Base-by-base conservation (phyloP, 768 basidiomycete species). In the Albatrellus ellisii region DNA sequence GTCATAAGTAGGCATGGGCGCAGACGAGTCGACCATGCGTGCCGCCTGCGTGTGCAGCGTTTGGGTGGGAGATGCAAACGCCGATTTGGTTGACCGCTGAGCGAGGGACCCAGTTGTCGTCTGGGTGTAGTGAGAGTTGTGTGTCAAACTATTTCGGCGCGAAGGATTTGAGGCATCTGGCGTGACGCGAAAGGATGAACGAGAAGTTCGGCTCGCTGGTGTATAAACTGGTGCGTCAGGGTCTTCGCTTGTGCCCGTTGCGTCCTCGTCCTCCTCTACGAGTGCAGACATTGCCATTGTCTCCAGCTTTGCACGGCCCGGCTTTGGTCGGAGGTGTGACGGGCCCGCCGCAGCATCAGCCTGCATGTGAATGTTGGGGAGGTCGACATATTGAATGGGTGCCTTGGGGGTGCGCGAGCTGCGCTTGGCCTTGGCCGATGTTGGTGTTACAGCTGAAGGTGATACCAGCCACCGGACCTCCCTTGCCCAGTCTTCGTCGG, bases 401-500 rank as follows among this genome's bases (percentile, higher is more conserved):
- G 39, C 36, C n/a, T n/a, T n/a, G 24, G 22, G 48, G 15, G 20
- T 9, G 20, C 6, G 17, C 9, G 17, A 21, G 14, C 25, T 18
- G 7, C 7, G 15, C 20, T 35, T 51, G 35, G 45, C 39, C 27
- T 47, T 37, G 28, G 40, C 18, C 3, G 41, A 36, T 22, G 26
- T 41, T 32, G 24, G n/a, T 8, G 31, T 12, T 4, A 46, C 40
- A 26, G 50, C 24, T 18, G 59, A 54, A 28, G 70, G 55, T 39
- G 62, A 54, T 24, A 61, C 69, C 24, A 84, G 71, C 75, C 75
- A 80, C 26, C 75, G 68, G 14, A 79, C 71, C 38, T 83, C 79
- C 47, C 68, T 72, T 10, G 75, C 70, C 81, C 78, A 83, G 49
- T 79, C 72, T 40, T 75, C 67, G 51, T 74, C 70, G 3, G 68